Percentiles rank a stretch among this genome's conserved stretches.
These are phyloP conservation scores for Geosmithia putterillii DNA, from an alignment of 2,329 filamentous ascomycete species.

Conservation along the genomic window DNA sequence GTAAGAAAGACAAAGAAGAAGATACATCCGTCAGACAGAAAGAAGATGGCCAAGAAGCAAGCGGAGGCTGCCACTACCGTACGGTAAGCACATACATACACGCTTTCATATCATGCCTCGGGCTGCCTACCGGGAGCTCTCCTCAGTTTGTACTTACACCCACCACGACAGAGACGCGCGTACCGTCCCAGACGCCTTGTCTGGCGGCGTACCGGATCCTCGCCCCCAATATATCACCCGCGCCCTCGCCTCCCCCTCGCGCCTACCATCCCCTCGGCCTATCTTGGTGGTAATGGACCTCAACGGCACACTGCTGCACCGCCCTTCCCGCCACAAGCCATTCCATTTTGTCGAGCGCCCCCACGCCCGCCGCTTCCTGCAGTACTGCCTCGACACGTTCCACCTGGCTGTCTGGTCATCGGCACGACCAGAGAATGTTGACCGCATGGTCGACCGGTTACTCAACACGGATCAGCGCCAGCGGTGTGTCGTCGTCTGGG, in stretches of 20 bases:
- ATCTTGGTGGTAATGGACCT: constrained; percentile 83
- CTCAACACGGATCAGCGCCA: constrained; percentile 40
- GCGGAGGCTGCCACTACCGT: not conserved
- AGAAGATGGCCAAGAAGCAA: not conserved
- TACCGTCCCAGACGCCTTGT: constrained; percentile 18
- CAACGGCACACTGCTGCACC: constrained; percentile 78
- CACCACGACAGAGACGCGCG: not conserved
- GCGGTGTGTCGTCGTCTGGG: constrained; percentile 61
- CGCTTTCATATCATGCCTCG: no score
- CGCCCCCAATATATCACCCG: constrained; percentile 46
- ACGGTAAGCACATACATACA: no score
- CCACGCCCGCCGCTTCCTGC: constrained; percentile 54
- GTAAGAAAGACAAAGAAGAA: not conserved
- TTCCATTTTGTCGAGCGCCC: constrained; percentile 54
- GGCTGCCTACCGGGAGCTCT: no score
- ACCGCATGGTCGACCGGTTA: constrained; percentile 51
- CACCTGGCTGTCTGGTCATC: constrained; percentile 86
- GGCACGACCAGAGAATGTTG: constrained; percentile 61
- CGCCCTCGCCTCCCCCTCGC: constrained; percentile 29
- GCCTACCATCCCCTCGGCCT: constrained; percentile 35
- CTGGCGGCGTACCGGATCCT: constrained; percentile 50
- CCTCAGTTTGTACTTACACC: no score
- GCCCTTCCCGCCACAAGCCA: constrained; percentile 38
- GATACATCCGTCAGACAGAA: no score
- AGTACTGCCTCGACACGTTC: constrained; percentile 63